These are phyloP conservation scores for Diaporthe destruens DNA, from an alignment of 2,329 filamentous ascomycete genomes.

Conservation along the genomic window DNA sequence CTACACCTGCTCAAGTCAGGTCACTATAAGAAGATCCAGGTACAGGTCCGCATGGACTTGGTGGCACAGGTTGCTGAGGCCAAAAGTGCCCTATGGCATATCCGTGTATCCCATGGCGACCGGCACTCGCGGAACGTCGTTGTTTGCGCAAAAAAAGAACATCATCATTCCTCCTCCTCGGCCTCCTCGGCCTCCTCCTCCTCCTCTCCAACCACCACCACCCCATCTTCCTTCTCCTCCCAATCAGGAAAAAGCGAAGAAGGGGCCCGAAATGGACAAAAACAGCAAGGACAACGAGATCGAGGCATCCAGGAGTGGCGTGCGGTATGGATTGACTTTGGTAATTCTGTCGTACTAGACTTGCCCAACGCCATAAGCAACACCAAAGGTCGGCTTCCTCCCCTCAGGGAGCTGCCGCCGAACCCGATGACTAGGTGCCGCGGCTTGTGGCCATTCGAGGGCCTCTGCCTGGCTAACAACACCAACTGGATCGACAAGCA, in stretches of 20 bases:
- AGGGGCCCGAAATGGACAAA: neutral
- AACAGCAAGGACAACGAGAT: no score
- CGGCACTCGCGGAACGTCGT: constrained; percentile 8
- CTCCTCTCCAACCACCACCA: no score
- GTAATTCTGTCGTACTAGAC: neutral
- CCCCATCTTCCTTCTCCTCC: no score
- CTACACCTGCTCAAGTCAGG: neutral
- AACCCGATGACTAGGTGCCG: neutral
- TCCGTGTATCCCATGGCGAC: constrained; percentile 3
- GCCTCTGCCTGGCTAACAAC: neutral
- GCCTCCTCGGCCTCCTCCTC: no score
- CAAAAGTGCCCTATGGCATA: constrained; percentile 17
- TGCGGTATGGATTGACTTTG: neutral
- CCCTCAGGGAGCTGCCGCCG: no score
- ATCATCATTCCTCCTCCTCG: no score
- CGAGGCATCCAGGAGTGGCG: neutral
- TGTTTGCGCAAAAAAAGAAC: neutral
- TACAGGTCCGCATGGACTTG: constrained; percentile 3
- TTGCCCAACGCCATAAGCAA: neutral
- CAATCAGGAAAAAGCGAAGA: neutral
- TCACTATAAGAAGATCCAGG: neutral
- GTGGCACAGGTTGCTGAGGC: neutral
- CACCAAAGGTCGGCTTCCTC: neutral
- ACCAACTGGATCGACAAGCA: no score
- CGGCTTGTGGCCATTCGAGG: neutral